Conservation (phyloP, 305 asterid species). For the Vinca major region DNA sequence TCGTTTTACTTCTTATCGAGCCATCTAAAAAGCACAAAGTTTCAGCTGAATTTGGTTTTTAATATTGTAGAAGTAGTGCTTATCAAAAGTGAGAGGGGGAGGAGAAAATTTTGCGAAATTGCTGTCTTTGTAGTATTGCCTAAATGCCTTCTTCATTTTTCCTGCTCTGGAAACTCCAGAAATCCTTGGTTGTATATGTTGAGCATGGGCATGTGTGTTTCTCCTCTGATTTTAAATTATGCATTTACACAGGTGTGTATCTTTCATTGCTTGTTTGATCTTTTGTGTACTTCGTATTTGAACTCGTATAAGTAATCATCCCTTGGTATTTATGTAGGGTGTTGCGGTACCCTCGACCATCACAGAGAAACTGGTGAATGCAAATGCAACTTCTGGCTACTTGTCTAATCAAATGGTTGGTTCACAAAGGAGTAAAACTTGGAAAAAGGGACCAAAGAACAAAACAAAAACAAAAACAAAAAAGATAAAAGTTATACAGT, state of each 20-base stretch:
- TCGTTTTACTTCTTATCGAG: neutral
- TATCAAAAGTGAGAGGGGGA: no score
- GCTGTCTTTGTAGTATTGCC: neutral
- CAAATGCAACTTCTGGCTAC: conserved; percentile 10
- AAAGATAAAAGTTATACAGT: conserved; percentile 23
- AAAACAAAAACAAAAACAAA: no score
- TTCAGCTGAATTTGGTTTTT: neutral
- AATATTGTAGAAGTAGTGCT: neutral
- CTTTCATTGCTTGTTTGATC: neutral
- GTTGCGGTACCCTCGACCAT: conserved; percentile 8
- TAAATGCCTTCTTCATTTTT: neutral
- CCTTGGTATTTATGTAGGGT: conserved; percentile 16
- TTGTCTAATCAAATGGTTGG: conserved; percentile 17
- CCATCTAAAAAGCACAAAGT: neutral
- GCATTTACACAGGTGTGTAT: neutral
- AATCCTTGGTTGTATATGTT: neutral
- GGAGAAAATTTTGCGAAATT: neutral
- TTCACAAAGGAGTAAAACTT: conserved; percentile 15
- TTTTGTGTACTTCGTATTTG: neutral
- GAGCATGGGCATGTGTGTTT: neutral
- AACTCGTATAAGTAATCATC: neutral
- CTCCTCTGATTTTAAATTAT: neutral
- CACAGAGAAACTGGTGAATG: neutral
- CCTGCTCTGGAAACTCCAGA: neutral
- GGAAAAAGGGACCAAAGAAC: conserved; percentile 32